These are phyloP conservation scores for Violaceomyces palustris DNA, from an alignment of 1,284 basidiomycete species.

Conservation along the genomic window DNA sequence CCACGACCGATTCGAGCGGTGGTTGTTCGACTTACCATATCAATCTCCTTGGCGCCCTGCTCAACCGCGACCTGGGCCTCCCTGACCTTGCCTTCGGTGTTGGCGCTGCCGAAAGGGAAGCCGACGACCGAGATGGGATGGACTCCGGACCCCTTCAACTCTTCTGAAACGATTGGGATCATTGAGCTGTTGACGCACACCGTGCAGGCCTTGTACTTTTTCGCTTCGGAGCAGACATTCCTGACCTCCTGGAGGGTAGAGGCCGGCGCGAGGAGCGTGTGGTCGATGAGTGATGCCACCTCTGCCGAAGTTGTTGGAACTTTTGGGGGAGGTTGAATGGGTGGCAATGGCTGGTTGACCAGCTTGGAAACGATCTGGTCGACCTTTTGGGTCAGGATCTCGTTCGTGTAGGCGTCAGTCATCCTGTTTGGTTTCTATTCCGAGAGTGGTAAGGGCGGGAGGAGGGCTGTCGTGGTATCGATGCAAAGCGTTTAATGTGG, in stretches of 20 bases:
- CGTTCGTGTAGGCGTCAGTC: too few species aligned
- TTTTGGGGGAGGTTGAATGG: constrained; percentile 10
- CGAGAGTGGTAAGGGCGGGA: too few species aligned
- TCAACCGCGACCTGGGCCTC: constrained; percentile 25
- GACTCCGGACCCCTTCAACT: constrained; percentile 48
- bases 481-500: too few species aligned
- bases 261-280: constrained; percentile 44
- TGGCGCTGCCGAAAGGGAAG: constrained; percentile 32
- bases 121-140: constrained; percentile 31
- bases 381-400: too few species aligned
- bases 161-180: constrained; percentile 57
- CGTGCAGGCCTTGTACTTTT: constrained; percentile 24
- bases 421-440: too few species aligned
- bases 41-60: constrained; percentile 41
- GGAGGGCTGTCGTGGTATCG: too few species aligned
- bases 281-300: constrained; percentile 38
- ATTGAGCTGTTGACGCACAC: constrained; percentile 44
- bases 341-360: constrained; percentile 1
- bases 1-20: not conserved
- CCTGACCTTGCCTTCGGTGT: constrained; percentile 25
- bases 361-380: too few species aligned
- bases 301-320: constrained; percentile 16
- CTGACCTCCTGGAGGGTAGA: constrained; percentile 26
- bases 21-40: constrained; percentile 27
- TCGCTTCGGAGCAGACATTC: constrained; percentile 27